These are phyloP conservation scores for Cantharellus cinnabarinus DNA, from an alignment of 768 basidiomycete genomes.

Conservation along the genomic window DNA sequence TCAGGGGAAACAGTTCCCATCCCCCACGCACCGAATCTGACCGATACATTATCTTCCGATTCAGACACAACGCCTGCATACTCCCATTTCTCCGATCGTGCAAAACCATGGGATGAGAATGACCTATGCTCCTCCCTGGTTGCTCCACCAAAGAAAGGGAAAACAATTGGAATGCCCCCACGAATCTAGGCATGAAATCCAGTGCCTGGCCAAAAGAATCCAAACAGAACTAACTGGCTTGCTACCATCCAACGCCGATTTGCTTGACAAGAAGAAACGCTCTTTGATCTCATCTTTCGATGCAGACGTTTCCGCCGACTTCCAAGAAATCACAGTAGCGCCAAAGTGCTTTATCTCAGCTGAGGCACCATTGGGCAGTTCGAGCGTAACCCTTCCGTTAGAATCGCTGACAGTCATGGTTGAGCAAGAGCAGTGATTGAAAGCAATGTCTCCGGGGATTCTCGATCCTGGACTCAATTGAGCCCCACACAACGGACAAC, in stretches of 20 bases:
- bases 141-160: constrained; percentile 80
- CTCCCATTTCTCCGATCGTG: constrained; percentile 55
- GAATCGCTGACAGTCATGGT: constrained; percentile 36
- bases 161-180: constrained; percentile 34
- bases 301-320: constrained; percentile 22
- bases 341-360: constrained; percentile 53
- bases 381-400: background rate
- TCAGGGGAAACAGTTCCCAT: background rate
- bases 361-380: constrained; percentile 2
- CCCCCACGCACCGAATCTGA: constrained; percentile 43
- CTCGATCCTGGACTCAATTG: too few species aligned
- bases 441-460: too few species aligned
- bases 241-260: constrained; percentile 57
- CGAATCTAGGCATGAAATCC: constrained; percentile 14
- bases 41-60: constrained; percentile 48
- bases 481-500: too few species aligned
- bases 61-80: constrained; percentile 45
- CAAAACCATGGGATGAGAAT: constrained; percentile 81
- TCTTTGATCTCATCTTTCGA: constrained; percentile 27
- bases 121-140: constrained; percentile 40
- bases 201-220: constrained; percentile 16
- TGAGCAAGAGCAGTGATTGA: too few species aligned
- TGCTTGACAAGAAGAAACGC: constrained; percentile 63
- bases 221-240: constrained; percentile 37
- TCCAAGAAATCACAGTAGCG: constrained; percentile 80